Evolutionary conservation across 1,284 basidiomycete species (phyloP).

Genomic region (Farysia itapuensis): DNA sequence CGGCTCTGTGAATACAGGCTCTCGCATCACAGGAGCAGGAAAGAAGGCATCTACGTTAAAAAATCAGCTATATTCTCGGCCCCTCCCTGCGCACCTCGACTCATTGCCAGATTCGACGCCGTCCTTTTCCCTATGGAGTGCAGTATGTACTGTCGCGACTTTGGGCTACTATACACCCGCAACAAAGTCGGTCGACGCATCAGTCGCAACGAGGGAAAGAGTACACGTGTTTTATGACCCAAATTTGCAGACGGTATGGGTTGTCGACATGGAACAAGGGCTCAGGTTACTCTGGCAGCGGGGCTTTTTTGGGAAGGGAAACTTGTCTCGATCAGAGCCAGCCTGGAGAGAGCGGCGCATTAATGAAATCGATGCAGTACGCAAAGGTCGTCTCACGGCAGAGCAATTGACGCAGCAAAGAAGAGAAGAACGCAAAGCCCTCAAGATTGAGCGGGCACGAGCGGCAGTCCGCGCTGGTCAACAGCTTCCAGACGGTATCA

Average conservation of each 20-base stretch:
- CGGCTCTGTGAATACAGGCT: conserved; percentile 2
- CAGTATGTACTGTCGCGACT: conserved; percentile 9
- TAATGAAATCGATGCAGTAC: conserved; percentile 60
- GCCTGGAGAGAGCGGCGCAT: conserved; percentile 69
- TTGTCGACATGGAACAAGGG: conserved; percentile 39
- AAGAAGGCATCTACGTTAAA: conserved; percentile 46
- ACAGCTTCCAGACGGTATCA: conserved; percentile 50
- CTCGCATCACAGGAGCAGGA: conserved; percentile 38
- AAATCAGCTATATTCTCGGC: conserved; percentile 43
- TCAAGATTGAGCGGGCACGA: conserved; percentile 57
- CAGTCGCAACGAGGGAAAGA: conserved; percentile 10
- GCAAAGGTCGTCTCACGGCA: conserved; percentile 60
- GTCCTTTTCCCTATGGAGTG: conserved; percentile 4
- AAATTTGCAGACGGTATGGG: conserved; percentile 42
- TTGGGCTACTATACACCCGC: conserved; percentile 12
- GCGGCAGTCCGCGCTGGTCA: conserved; percentile 55
- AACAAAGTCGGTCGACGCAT: background rate
- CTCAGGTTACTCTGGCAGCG: conserved; percentile 73
- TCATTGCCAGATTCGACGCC: background rate
- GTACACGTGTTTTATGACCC: conserved; percentile 35
- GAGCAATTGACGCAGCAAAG: conserved; percentile 56
- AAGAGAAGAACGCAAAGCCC: conserved; percentile 50
- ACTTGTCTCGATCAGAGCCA: conserved; percentile 88
- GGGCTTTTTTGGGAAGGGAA: conserved; percentile 97
- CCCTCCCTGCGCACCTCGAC: conserved; percentile 28